Evolutionary conservation across 1,284 basidiomycete species (phyloP), one percentile per base, ranked within the genome.

Genomic region (Puccinia brachypodii): DNA sequence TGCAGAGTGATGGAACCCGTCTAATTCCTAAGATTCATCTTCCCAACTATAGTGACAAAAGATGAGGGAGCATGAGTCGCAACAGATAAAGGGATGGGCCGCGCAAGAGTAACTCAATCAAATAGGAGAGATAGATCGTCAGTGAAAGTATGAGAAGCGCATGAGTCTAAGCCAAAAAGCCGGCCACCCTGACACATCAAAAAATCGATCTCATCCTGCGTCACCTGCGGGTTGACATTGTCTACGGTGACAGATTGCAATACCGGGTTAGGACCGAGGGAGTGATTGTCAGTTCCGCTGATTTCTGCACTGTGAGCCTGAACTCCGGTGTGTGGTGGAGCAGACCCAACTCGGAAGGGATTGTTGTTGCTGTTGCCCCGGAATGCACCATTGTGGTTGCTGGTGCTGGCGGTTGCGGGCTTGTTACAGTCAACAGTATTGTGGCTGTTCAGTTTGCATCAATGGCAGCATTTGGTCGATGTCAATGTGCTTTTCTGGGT

Each of bases 21-120:
- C n/a, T 42, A 2, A 38, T 69, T 69, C 25, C 25, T 28, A 44
- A 69, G 2, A 2, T 0, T 69, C 66, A 69, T 69, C 36, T 42
- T 69, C 66, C 66, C 66, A 69, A 69, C 36, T 44, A n/a, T 9
- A 9, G 66, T 69, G 25, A 69, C 38, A 69, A 6, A 69, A 25
- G 38, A 42, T 42, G 28, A 1, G 9, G 36, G 7, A 7, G 4
- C 38, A n/a, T 69, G 2, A 69, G 36, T 69, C 6, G 66, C 66
- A 3, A 69, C 66, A 42, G 14, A 1, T 11, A 69, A 33, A 8
- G 66, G 66, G 4, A 40, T 69, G n/a, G 66, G 66, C 11, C 1
- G 9, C 3, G 3, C 2, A 2, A 69, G 25, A 16, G 7, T 40
- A 9, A 22, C 25, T 9, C 7, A 11, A 40, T 69, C 38, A 40